Evolutionary conservation across 2,329 filamentous ascomycete genomes (phyloP).

Genomic region (Alternaria panax): DNA sequence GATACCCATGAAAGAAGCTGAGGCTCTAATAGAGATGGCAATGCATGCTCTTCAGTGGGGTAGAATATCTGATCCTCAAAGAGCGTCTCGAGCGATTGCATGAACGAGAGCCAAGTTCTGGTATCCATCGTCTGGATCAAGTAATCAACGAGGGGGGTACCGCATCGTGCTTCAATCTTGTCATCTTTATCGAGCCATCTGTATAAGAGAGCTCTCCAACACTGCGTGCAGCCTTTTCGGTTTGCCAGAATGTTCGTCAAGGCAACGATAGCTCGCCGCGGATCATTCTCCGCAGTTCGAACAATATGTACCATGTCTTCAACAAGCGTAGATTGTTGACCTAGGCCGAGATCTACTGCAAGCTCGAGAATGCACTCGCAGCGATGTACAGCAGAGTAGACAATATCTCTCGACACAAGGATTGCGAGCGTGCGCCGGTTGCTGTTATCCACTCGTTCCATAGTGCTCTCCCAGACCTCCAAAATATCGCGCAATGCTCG

Average conservation of each 20-base stretch:
- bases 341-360: slow-evolving; percentile 6
- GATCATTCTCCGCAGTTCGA: slow-evolving; percentile 1
- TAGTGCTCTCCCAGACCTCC: slow-evolving; percentile 28
- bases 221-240: slow-evolving; percentile 14
- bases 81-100: slow-evolving; percentile 26
- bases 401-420: slow-evolving; percentile 14
- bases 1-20: slow-evolving; percentile 8
- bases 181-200: slow-evolving; percentile 20
- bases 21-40: slow-evolving; percentile 13
- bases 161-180: background rate
- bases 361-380: slow-evolving; percentile 32
- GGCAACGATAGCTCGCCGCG: slow-evolving; percentile 20
- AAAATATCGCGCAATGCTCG: slow-evolving; percentile 26
- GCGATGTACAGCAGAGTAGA: slow-evolving; percentile 14
- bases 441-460: slow-evolving; percentile 1
- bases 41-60: slow-evolving; percentile 11
- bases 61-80: slow-evolving; percentile 21
- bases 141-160: slow-evolving; percentile 20
- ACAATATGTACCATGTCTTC: slow-evolving; percentile 20
- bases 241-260: slow-evolving; percentile 27
- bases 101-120: slow-evolving; percentile 32
- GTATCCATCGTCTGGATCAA: slow-evolving; percentile 26
- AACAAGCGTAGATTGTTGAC: slow-evolving; percentile 18
- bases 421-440: slow-evolving; percentile 28
- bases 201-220: slow-evolving; percentile 35